Conservation (phyloP, 108 stramenopile species). For the Cyclotella cryptica region DNA sequence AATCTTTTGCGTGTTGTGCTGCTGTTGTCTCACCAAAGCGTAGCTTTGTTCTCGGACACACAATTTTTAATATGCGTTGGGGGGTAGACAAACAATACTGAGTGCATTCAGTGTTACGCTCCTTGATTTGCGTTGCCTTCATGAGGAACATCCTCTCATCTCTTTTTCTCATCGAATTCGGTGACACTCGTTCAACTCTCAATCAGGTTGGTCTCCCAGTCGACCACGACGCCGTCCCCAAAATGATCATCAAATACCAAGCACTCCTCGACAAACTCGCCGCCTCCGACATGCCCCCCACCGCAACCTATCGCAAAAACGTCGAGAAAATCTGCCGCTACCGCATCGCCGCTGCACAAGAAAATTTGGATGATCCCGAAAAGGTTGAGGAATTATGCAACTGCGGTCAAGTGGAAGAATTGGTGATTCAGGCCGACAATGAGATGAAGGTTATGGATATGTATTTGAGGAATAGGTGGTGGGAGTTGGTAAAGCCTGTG, state of each 20-base stretch:
- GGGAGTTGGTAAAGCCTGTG: constrained; percentile 70
- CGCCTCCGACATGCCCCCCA: constrained; percentile 86
- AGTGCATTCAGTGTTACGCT: too few species aligned
- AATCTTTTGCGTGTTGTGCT: too few species aligned
- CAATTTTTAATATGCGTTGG: too few species aligned
- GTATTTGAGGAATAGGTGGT: constrained; percentile 82
- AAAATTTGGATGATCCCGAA: constrained; percentile 86
- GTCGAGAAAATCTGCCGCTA: constrained; percentile 81
- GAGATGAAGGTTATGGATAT: constrained; percentile 91
- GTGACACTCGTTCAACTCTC: too few species aligned
- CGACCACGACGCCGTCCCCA: constrained; percentile 86
- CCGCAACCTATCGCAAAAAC: constrained; percentile 85
- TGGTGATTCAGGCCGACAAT: constrained; percentile 90
- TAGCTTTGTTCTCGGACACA: too few species aligned
- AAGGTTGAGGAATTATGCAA: constrained; percentile 85
- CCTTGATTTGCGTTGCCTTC: too few species aligned
- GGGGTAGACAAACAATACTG: too few species aligned
- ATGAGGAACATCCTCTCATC: too few species aligned
- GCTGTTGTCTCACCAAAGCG: too few species aligned
- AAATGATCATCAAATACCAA: constrained; percentile 83
- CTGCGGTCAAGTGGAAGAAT: constrained; percentile 93
- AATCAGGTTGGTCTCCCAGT: constrained; percentile 83
- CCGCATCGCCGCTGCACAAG: constrained; percentile 74
- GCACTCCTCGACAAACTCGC: constrained; percentile 85
- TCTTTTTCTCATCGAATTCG: too few species aligned